Conservation (phyloP, 139 green algal genomes). For the Chlamydomonas eustigma region DNA sequence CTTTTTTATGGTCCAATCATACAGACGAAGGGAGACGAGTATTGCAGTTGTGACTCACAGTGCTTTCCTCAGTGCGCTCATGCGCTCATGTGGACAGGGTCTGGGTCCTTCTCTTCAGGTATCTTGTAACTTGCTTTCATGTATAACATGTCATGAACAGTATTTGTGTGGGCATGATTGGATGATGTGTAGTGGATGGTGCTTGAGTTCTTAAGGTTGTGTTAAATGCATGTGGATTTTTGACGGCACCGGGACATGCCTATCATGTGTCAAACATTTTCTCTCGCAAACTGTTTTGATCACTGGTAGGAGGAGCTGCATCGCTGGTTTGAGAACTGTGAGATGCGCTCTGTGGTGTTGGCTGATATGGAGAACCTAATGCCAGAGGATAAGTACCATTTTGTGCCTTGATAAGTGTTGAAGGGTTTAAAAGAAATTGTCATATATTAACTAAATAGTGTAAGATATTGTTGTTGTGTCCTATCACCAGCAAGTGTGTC, state of each 20-base stretch:
- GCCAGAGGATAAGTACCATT: background rate
- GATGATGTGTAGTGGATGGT: background rate
- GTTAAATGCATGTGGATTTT: background rate
- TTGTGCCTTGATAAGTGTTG: too few relatives aligned
- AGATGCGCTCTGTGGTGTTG: conserved; percentile 54
- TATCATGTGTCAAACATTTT: background rate
- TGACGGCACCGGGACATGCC: background rate
- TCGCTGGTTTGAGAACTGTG: conserved; percentile 53
- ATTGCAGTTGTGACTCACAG: background rate
- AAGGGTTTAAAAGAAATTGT: too few relatives aligned
- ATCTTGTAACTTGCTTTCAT: background rate
- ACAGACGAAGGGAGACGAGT: background rate
- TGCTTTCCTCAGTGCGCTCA: background rate
- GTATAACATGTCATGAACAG: background rate
- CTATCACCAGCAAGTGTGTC: too few relatives aligned
- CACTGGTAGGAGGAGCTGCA: conserved; percentile 35
- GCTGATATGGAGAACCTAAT: conserved; percentile 16
- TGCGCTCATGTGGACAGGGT: background rate
- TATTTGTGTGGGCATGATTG: background rate
- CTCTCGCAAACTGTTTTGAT: background rate
- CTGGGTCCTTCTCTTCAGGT: background rate
- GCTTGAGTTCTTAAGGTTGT: background rate
- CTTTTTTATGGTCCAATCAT: background rate
- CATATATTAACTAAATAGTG: too few relatives aligned
- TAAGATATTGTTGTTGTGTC: too few relatives aligned